Conservation (phyloP, 179 eudicot genomes). For the Spergularia azorica region DNA sequence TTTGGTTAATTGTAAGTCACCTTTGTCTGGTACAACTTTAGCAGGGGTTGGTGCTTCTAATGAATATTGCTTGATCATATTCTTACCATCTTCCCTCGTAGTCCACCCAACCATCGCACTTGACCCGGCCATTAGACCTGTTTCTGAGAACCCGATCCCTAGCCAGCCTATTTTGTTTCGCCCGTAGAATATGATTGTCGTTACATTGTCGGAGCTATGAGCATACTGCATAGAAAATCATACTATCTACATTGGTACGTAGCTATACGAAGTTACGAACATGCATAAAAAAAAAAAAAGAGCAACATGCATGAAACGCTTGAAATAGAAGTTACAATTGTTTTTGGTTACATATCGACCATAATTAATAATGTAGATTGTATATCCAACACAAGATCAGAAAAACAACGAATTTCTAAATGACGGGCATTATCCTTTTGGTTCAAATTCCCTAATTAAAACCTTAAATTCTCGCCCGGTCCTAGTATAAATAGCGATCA, state of each 20-base stretch:
- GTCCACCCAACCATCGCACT: conserved; percentile 25
- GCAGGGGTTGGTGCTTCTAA: conserved; percentile 6
- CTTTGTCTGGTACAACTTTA: conserved; percentile 12
- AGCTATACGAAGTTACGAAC: too few relatives aligned
- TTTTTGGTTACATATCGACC: too few relatives aligned
- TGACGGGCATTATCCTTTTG: neutral
- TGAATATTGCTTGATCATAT: conserved; percentile 18
- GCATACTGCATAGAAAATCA: conserved; percentile 6
- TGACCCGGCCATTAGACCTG: conserved; percentile 19
- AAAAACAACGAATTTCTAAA: too few relatives aligned
- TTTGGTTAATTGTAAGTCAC: conserved; percentile 17
- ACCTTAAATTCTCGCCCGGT: too few relatives aligned
- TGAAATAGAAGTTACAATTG: too few relatives aligned
- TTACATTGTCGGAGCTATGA: neutral
- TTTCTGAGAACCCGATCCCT: conserved; percentile 19
- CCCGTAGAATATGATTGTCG: conserved; percentile 18
- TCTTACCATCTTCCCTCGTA: conserved; percentile 3
- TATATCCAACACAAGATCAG: too few relatives aligned
- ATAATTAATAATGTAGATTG: too few relatives aligned
- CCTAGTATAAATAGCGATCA: too few relatives aligned
- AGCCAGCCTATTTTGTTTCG: conserved; percentile 14
- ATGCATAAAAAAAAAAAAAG: too few relatives aligned
- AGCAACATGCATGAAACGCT: too few relatives aligned
- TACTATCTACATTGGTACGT: neutral
- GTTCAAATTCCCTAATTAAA: too few relatives aligned